A percentile compares a stretch with the other conserved stretches of the same genome.
These are phyloP conservation scores for Fusarium stilboides DNA, from an alignment of 2,329 filamentous ascomycete genomes.

Conservation along the genomic window DNA sequence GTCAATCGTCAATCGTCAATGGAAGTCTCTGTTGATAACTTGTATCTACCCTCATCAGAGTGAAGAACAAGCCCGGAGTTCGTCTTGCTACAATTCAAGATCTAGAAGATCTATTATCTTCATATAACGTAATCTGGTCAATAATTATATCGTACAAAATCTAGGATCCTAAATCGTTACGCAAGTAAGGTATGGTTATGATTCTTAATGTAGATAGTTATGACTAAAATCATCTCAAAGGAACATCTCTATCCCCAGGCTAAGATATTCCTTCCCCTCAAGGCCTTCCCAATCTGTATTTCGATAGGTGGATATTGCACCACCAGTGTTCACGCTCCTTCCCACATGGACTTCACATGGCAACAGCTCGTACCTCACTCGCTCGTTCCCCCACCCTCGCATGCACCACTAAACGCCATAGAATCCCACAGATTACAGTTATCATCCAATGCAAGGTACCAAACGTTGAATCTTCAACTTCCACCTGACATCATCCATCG, in stretches of 20 bases:
- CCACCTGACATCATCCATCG: neutral
- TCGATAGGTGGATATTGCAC: constrained; percentile 16
- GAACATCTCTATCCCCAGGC: no score
- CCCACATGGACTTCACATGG: constrained; percentile 29
- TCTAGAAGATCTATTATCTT: no score
- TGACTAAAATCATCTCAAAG: no score
- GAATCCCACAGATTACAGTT: neutral
- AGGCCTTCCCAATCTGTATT: neutral
- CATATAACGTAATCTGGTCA: no score
- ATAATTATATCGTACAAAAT: no score
- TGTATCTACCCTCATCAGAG: no score
- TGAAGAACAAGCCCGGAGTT: no score
- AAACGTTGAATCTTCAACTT: constrained; percentile 10
- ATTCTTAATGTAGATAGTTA: no score
- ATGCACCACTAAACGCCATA: neutral
- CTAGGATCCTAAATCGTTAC: no score
- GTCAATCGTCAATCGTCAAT: neutral
- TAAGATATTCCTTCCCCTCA: no score
- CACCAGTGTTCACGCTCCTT: constrained; percentile 8
- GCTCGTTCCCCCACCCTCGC: constrained; percentile 11
- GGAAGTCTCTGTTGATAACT: constrained; percentile 7
- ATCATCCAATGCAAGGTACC: constrained; percentile 10
- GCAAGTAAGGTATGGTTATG: no score
- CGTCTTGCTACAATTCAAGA: no score
- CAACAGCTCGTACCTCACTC: constrained; percentile 14